Evolutionary conservation across 345 rosid species (phyloP), one percentile per base, ranked within the genome.

Genomic region (Salix udensis): DNA sequence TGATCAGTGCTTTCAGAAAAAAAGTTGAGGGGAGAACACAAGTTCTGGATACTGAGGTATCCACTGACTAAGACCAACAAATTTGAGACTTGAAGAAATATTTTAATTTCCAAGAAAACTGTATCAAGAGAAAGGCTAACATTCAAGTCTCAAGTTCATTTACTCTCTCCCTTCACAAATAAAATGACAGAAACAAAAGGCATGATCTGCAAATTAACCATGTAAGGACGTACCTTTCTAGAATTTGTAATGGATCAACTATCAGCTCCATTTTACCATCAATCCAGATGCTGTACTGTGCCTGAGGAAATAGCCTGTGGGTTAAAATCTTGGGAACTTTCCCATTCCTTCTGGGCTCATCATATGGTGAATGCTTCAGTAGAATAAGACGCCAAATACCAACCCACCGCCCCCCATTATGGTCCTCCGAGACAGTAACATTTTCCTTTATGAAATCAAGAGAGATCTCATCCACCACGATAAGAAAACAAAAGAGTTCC

Each of bases 191-290:
- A 12, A 37, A 26, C 30, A 36, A 37, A 37, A 31, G 5, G 12
- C 37, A 50, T 15, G 40, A 14, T 39, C n/a, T 30, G 42, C 3
- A 23, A 64, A 44, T 28, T 50, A 68, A 68, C 48, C 37, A 70
- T 7, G 52, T 1, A n/a, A 55, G 65, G 26, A 11, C 37, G 4
- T 87, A 92, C 98, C 99, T 96, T 85, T 96, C 99, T 42, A 96
- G 85, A 70, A 96, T 89, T 74, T 88, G 91, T 79, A 94, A 79
- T 8, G 99, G 98, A 70, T 92, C 98, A 61, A 94, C 96, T 68
- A 89, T 85, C 81, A 96, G 88, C 93, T 96, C 99, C 98, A 96
- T 96, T 82, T 96, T 94, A 70, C 95, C 98, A 87, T 96, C 98
- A 77, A 96, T 92, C 99, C 99, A 96, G 72, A 96, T 96, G 86